A percentile compares a stretch with the other conserved stretches of the same genome.
These are phyloP conservation scores for Cerrena zonata DNA, from an alignment of 1,284 basidiomycete genomes.

Conservation along the genomic window DNA sequence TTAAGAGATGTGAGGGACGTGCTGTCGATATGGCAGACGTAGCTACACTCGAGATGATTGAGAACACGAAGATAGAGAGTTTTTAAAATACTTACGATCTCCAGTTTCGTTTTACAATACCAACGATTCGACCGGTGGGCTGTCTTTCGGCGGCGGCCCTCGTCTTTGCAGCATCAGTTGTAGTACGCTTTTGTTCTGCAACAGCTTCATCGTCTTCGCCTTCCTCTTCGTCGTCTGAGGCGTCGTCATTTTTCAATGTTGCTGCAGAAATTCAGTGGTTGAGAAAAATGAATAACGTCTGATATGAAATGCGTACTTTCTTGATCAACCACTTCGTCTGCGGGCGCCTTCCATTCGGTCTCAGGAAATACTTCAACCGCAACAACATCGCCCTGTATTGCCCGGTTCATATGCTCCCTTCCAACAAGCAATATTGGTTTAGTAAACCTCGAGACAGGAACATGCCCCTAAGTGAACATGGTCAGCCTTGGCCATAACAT, in stretches of 20 bases:
- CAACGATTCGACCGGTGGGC: conserved; percentile 89
- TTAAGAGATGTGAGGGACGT: conserved; percentile 79
- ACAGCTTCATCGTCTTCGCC: conserved; percentile 43
- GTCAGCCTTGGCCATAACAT: too few species aligned
- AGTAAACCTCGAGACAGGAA: conserved; percentile 65
- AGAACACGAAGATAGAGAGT: background rate
- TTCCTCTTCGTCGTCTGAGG: conserved; percentile 66
- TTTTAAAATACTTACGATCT: conserved; percentile 55
- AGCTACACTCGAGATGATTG: conserved; percentile 33
- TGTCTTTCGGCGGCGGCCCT: conserved; percentile 57
- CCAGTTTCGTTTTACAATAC: conserved; percentile 94
- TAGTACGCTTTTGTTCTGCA: conserved; percentile 46
- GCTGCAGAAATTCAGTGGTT: conserved; percentile 37
- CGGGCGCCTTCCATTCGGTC: conserved; percentile 88
- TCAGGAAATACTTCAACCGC: conserved; percentile 86
- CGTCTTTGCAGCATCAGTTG: conserved; percentile 34
- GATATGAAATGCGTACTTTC: conserved; percentile 50
- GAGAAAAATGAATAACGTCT: background rate
- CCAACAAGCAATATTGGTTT: conserved; percentile 85
- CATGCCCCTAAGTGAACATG: conserved; percentile 61
- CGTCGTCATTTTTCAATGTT: conserved; percentile 85
- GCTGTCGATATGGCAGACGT: conserved; percentile 93
- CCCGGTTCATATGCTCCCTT: conserved; percentile 90
- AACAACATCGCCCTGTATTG: conserved; percentile 90
- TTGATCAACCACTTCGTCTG: conserved; percentile 90